Evolutionary conservation across 371 early-diverging fungal genomes (phyloP).

Genomic region (Mucor lusitanicus): DNA sequence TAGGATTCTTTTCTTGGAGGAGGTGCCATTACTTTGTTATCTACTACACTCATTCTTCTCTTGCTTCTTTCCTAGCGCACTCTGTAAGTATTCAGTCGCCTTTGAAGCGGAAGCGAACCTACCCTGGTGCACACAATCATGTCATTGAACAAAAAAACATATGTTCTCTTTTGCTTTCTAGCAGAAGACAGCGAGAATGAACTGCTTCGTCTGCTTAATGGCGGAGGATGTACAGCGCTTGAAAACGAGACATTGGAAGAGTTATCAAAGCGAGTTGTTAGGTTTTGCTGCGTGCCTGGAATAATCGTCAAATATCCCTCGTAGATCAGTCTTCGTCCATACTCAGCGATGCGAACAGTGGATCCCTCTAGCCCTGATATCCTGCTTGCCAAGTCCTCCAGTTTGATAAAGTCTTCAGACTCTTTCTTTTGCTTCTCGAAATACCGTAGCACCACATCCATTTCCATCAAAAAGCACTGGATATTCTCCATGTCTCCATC

Average conservation of each 20-base stretch:
- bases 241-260: constrained; percentile 6
- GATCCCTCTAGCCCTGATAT: constrained; percentile 34
- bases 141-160: constrained; percentile 48
- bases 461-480: constrained; percentile 20
- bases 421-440: constrained; percentile 39
- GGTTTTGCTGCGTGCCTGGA: constrained; percentile 15
- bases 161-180: constrained; percentile 18
- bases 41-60: constrained; percentile 49
- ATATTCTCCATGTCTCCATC: constrained; percentile 6
- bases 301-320: constrained; percentile 37
- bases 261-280: not conserved
- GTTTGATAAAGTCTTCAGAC: constrained; percentile 28
- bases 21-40: constrained; percentile 19
- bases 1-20: constrained; percentile 7
- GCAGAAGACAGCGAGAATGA: constrained; percentile 20
- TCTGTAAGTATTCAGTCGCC: not conserved
- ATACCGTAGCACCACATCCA: constrained; percentile 27
- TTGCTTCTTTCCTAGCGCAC: constrained; percentile 27
- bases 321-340: constrained; percentile 29
- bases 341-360: constrained; percentile 22
- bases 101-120: not conserved
- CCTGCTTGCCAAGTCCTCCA: constrained; percentile 33
- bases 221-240: constrained; percentile 1
- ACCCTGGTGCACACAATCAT: constrained; percentile 42
- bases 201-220: constrained; percentile 24